Conservation (phyloP, 1,284 basidiomycete species). For the Ustilago nuda region DNA sequence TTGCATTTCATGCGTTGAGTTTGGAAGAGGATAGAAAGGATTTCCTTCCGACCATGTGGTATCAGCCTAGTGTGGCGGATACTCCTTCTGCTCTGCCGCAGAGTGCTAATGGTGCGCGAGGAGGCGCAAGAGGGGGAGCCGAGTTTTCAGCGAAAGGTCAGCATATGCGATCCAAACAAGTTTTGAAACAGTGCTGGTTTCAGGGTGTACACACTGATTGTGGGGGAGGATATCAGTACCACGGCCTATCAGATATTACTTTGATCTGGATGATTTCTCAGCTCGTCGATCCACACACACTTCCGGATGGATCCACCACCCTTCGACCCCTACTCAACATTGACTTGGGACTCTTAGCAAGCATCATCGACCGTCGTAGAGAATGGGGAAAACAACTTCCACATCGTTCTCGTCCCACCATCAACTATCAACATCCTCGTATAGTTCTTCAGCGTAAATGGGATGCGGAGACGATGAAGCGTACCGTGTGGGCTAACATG, state of each 20-base stretch:
- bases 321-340: constrained; percentile 49
- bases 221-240: constrained; percentile 61
- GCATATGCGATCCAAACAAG: constrained; percentile 49
- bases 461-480: constrained; percentile 17
- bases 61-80: constrained; percentile 15
- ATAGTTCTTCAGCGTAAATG: constrained; percentile 20
- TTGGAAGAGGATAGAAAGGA: constrained; percentile 64
- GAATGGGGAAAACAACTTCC: constrained; percentile 50
- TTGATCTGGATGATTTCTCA: constrained; percentile 66
- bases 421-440: constrained; percentile 28
- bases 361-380: constrained; percentile 45
- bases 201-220: constrained; percentile 63
- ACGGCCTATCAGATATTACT: constrained; percentile 61
- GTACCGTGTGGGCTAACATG: constrained; percentile 45
- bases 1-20: constrained; percentile 64
- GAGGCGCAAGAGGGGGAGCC: background rate
- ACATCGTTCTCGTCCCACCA: constrained; percentile 36
- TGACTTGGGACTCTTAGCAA: constrained; percentile 34
- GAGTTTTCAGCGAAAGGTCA: constrained; percentile 8
- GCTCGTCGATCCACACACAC: constrained; percentile 44
- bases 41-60: constrained; percentile 62
- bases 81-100: background rate
- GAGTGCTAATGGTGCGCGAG: background rate
- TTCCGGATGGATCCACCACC: constrained; percentile 25
- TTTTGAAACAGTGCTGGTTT: constrained; percentile 66